Evolutionary conservation across 495 filamentous ascomycete species (phyloP).

Genomic region (Amniculicola lignicola): DNA sequence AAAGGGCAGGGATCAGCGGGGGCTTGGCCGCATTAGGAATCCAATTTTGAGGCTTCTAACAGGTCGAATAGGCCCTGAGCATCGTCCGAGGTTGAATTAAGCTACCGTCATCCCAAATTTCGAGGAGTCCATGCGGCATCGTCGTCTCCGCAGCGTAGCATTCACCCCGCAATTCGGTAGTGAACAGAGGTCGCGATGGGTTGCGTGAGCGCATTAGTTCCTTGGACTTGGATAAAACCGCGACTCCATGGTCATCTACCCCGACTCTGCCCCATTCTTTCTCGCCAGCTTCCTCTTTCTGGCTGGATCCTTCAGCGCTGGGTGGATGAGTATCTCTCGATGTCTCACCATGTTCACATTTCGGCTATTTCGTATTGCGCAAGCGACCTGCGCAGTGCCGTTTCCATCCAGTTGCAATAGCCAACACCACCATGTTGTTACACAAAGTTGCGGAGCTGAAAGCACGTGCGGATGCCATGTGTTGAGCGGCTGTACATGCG

Average conservation of each 20-base stretch:
- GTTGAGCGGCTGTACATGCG: slow-evolving; percentile 3
- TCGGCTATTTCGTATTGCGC: slow-evolving; percentile 29
- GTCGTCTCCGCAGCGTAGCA: slow-evolving; percentile 29
- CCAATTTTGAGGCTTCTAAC: not conserved
- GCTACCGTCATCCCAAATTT: slow-evolving; percentile 24
- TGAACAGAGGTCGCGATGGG: not conserved
- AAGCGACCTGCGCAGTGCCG: slow-evolving; percentile 19
- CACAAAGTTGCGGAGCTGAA: not conserved
- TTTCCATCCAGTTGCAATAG: slow-evolving; percentile 5
- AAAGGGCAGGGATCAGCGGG: slow-evolving; percentile 28
- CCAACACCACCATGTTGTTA: slow-evolving; percentile 1
- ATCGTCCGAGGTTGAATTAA: slow-evolving; percentile 32
- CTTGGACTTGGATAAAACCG: slow-evolving; percentile 1
- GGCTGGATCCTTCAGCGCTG: not conserved
- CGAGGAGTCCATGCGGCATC: slow-evolving; percentile 14
- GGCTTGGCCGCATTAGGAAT: slow-evolving; percentile 24
- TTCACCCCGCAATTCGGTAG: slow-evolving; percentile 30
- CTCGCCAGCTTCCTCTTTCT: slow-evolving; percentile 18
- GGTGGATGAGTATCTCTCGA: not conserved
- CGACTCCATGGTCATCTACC: slow-evolving; percentile 4
- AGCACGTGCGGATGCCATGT: slow-evolving; percentile 13
- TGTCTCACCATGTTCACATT: slow-evolving; percentile 23
- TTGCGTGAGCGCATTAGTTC: not conserved
- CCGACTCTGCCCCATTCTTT: slow-evolving; percentile 2
- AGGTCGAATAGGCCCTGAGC: slow-evolving; percentile 13